Base-by-base conservation (phyloP, 2,329 filamentous ascomycete species). In the Colletotrichum sp. region DNA sequence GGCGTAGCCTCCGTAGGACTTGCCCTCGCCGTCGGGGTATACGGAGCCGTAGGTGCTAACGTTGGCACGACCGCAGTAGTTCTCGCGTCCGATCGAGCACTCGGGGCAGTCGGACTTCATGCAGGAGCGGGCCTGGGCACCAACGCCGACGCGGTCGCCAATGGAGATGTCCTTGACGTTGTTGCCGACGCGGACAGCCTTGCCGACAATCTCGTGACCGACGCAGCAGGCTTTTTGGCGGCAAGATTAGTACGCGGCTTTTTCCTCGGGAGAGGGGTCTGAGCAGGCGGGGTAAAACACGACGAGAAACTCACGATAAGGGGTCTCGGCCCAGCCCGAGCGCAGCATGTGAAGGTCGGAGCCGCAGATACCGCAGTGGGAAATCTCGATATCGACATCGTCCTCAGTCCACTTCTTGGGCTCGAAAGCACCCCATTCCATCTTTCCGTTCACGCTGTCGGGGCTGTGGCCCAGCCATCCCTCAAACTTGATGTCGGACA, bases 341-440 rank as follows among this genome's bases (percentile, higher is more conserved):
- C 88, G 86, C 5, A 93, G 85, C 6, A 85, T 89, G 83, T 93
- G 91, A 44, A 93, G 66, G 78, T 93, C 92, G 1, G 88, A 90
- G 71, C 91, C 92, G 80, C 92, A 94, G 77, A 94, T 89, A 76
- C 92, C 92, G 80, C 91, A 93, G 84, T 93, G 91, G 5, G 90
- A 90, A 77, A 94, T 85, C 80, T 90, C 87, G 78, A 94, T 92
- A 80, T 94, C 92, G 70, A 94, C 84, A 77, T 94, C 91, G 30
- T 87, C 90, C 81, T 94, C 92, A 60, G 91, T 89, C 89, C 91
- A 94, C n/a, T 85, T 83, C 86, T 94, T 94, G 48, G 91, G 91
- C 82, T 91, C 86, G 71, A 89, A 93, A 72, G 89, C 83, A 55
- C 84, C 85, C 89, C 89, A 91, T 36, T 85, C 81, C 89, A 91